phyloP scores from a whole-genome alignment of 2,329 filamentous ascomycete genomes.

The Colletotrichum spinosum region DNA sequence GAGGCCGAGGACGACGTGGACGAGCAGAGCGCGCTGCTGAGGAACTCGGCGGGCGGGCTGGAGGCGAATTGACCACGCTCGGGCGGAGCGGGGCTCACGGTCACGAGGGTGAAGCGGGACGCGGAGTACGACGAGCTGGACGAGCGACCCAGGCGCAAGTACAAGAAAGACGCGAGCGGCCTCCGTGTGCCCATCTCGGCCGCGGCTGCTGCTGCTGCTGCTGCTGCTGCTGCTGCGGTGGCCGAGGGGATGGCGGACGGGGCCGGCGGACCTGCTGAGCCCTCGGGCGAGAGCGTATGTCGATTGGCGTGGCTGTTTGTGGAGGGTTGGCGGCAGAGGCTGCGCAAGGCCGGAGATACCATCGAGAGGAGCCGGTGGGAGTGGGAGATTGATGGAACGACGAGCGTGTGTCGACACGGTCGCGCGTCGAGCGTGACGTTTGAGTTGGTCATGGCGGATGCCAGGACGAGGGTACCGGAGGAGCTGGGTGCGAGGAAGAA shows the following conservation, averaged over 20 bases:
- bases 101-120: slow-evolving; percentile 31
- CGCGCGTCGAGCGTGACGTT: slow-evolving; percentile 27
- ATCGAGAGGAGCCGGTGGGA: slow-evolving; percentile 50
- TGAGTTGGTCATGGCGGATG: slow-evolving; percentile 14
- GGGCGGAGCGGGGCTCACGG: slow-evolving; percentile 40
- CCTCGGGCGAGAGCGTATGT: slow-evolving; percentile 41
- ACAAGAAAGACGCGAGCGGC: slow-evolving; percentile 23
- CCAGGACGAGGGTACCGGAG: slow-evolving; percentile 13
- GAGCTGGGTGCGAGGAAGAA: slow-evolving; percentile 4
- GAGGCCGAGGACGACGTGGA: slow-evolving; percentile 39
- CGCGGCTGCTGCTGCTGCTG: background rate
- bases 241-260: background rate
- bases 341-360: slow-evolving; percentile 46
- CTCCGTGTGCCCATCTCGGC: slow-evolving; percentile 24
- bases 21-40: slow-evolving; percentile 48
- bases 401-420: slow-evolving; percentile 30
- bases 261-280: slow-evolving; percentile 22
- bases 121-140: slow-evolving; percentile 26
- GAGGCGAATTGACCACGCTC: slow-evolving; percentile 53
- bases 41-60: slow-evolving; percentile 33
- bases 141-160: slow-evolving; percentile 20
- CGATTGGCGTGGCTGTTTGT: slow-evolving; percentile 52
- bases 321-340: slow-evolving; percentile 51
- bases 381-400: slow-evolving; percentile 41
- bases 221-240: no score